Conservation (phyloP, 1,284 basidiomycete genomes). For the Ustilago trichophora region DNA sequence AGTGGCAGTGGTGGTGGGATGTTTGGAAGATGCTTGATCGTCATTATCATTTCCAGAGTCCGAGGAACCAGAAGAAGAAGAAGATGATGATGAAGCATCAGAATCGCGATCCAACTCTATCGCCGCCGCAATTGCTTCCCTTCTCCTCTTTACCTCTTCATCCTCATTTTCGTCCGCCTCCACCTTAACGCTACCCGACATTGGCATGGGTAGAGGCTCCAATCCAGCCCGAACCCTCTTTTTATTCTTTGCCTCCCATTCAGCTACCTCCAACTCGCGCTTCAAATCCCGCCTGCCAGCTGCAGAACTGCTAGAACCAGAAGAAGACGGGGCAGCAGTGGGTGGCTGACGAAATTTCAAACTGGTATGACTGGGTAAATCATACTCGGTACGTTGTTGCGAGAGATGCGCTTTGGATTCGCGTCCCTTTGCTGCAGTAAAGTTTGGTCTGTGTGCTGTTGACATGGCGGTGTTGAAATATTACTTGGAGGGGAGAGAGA, state of each 20-base stretch:
- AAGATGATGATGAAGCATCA: no score
- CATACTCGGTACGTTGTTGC: constrained; percentile 15
- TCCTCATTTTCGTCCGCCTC: no score
- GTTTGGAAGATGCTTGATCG: not conserved
- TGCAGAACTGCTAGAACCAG: constrained; percentile 1
- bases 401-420: constrained; percentile 46
- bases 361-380: constrained; percentile 56
- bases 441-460: constrained; percentile 63
- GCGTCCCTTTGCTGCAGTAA: constrained; percentile 56
- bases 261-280: constrained; percentile 50
- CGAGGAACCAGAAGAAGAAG: no score
- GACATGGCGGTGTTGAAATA: constrained; percentile 45
- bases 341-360: constrained; percentile 62
- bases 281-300: constrained; percentile 49
- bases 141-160: constrained; percentile 19
- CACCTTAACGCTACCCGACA: no score
- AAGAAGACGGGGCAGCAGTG: constrained; percentile 6
- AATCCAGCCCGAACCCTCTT: constrained; percentile 21
- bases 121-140: constrained; percentile 14
- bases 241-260: constrained; percentile 42
- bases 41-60: constrained; percentile 14
- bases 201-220: not conserved
- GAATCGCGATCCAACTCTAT: constrained; percentile 22
- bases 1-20: no score
- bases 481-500: not conserved